Evolutionary conservation across 2,329 filamentous ascomycete genomes (phyloP).

Genomic region (Cladosporium sp.): DNA sequence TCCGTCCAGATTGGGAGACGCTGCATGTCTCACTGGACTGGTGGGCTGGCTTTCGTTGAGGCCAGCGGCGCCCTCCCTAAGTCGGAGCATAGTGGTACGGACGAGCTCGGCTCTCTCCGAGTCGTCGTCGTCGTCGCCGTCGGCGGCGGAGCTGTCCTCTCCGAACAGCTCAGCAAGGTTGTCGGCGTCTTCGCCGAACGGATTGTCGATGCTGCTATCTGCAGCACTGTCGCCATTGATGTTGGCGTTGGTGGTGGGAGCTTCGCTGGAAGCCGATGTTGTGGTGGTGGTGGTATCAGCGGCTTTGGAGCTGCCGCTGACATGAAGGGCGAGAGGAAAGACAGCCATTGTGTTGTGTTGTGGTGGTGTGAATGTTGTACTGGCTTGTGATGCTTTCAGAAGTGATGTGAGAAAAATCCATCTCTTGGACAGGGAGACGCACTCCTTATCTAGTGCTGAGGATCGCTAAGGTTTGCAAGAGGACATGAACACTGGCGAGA

Average conservation of each 20-base stretch:
- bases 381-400: slow-evolving; percentile 2
- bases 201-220: neutral
- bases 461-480: neutral
- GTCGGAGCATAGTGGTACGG: neutral
- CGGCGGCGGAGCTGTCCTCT: neutral
- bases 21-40: neutral
- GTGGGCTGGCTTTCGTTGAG: neutral
- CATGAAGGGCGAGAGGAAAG: neutral
- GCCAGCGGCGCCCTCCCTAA: neutral
- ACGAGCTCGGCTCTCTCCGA: neutral
- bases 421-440: neutral
- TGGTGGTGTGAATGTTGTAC: neutral
- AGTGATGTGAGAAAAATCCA: neutral
- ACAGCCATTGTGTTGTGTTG: slow-evolving; percentile 3
- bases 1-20: neutral
- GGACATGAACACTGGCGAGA: slow-evolving; percentile 3
- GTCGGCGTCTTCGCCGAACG: neutral
- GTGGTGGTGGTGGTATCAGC: neutral
- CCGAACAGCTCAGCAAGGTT: neutral
- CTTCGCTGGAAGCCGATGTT: neutral
- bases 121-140: neutral
- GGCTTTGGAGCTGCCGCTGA: neutral
- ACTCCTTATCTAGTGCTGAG: neutral
- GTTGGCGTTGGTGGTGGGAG: neutral
- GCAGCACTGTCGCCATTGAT: neutral